Evolutionary conservation across 2,329 filamentous ascomycete species (phyloP), one percentile per base, ranked within the genome.

Genomic region (Fusarium dlaminii): DNA sequence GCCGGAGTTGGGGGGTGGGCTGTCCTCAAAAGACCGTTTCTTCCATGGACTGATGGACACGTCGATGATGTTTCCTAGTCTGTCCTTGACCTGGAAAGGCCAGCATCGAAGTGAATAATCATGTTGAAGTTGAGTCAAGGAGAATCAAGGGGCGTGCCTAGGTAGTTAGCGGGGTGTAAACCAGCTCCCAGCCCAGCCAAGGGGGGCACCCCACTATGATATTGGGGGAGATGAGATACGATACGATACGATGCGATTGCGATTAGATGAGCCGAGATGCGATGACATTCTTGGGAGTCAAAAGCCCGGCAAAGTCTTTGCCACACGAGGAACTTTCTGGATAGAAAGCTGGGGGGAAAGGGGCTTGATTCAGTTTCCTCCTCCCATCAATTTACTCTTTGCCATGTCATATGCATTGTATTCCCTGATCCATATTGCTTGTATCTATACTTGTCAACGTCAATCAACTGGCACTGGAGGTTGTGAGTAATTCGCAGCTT

Each of bases 191-290:
- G 45, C 20, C 45, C 45, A 48, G 27, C 20, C 14, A 48, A 48
- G 64, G 62, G 70, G 63, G 55, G 55, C 55, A 64, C 34, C 58
- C 60, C 66, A 58, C 69, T 56, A 71, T 63, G 66, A 71, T 76
- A 55, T 61, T 70, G 61, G 65, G 62, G 67, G 60, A 77, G 73
- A 78, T 77, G 68, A 74, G 74, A 77, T 77, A 56, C 72, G 72
- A 46, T 46, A 20, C 55, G 75, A 77, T 77, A 43, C 68, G 74
- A 77, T 77, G 43, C 68, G 73, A 74, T 69, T 75, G 68, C 48
- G 74, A 77, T 77, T 49, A 43, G 63, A 68, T 69, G 32, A 48
- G 65, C 67, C 68, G 36, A 18, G 63, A 68, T 68, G 29, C 32
- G 64, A 68, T 68, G 32, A 17, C 27, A 34, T 32, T 30, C 9